Percentiles rank a stretch among this genome's conserved stretches.
Conservation (phyloP, 768 basidiomycete species). For the Mycena indigotica region DNA sequence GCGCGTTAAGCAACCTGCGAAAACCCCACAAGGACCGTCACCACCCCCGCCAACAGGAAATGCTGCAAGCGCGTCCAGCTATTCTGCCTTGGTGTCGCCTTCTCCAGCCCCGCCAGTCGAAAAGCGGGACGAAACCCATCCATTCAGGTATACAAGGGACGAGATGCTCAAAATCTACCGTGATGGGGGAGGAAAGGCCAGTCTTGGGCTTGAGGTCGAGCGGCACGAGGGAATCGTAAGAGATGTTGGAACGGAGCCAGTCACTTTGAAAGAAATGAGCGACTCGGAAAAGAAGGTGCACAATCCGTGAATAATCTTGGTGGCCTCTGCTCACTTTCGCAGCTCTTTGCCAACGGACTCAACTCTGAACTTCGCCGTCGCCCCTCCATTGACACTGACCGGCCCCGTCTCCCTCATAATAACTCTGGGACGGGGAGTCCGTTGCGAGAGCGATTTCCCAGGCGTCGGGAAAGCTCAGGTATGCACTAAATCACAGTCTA, state of each 20-base stretch:
- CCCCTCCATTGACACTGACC: slow-evolving; percentile 73
- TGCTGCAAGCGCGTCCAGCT: slow-evolving; percentile 60
- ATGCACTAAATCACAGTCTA: slow-evolving; percentile 22
- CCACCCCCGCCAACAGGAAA: slow-evolving; percentile 56
- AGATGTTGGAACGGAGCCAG: slow-evolving; percentile 71
- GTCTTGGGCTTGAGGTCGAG: slow-evolving; percentile 83
- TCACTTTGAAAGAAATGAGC: slow-evolving; percentile 75
- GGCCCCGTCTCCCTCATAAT: slow-evolving; percentile 58
- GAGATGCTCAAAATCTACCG: slow-evolving; percentile 82
- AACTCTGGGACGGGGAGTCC: slow-evolving; percentile 52
- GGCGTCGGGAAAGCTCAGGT: slow-evolving; percentile 72
- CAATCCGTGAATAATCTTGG: slow-evolving; percentile 12
- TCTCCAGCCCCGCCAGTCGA: slow-evolving; percentile 52
- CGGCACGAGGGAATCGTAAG: slow-evolving; percentile 88
- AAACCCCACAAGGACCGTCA: slow-evolving; percentile 56
- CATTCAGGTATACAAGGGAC: slow-evolving; percentile 87
- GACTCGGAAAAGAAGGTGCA: slow-evolving; percentile 88
- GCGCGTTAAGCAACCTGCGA: slow-evolving; percentile 73
- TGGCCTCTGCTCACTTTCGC: slow-evolving; percentile 26
- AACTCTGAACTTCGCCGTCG: slow-evolving; percentile 89
- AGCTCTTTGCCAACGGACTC: slow-evolving; percentile 81
- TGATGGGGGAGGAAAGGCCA: slow-evolving; percentile 73
- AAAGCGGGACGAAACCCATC: slow-evolving; percentile 64
- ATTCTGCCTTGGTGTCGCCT: slow-evolving; percentile 68
- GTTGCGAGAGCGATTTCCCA: slow-evolving; percentile 65